A percentile compares a stretch with the other conserved stretches of the same genome.
Evolutionary conservation across 116 monocot genomes (phyloP).

Genomic region (Cymodocea nodosa): DNA sequence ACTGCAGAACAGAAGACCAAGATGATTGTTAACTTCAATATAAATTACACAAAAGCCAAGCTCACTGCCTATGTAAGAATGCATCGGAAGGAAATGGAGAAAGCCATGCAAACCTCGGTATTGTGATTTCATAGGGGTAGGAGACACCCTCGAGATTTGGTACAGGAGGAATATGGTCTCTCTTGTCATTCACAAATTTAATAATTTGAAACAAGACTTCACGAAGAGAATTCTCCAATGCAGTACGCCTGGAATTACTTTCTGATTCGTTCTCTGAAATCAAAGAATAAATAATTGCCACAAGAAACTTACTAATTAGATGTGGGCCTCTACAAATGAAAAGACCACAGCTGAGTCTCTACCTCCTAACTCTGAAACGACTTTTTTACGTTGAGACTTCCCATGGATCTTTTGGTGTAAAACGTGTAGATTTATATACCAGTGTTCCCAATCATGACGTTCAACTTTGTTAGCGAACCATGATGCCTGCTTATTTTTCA

Average conservation of each 20-base stretch:
- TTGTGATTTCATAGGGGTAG: slow-evolving; percentile 76
- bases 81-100: background rate
- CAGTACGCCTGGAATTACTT: slow-evolving; percentile 38
- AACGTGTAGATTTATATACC: slow-evolving; percentile 81
- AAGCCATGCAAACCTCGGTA: slow-evolving; percentile 47
- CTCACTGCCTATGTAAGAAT: too few relatives aligned
- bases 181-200: slow-evolving; percentile 93
- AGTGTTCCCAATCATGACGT: slow-evolving; percentile 86
- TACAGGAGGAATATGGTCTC: slow-evolving; percentile 75
- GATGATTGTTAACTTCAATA: too few relatives aligned
- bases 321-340: too few relatives aligned
- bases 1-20: slow-evolving; percentile 1
- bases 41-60: too few relatives aligned
- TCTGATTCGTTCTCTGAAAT: slow-evolving; percentile 29
- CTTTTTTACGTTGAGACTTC: slow-evolving; percentile 38
- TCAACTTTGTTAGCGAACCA: slow-evolving; percentile 94
- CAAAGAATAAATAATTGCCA: background rate
- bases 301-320: too few relatives aligned
- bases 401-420: slow-evolving; percentile 42
- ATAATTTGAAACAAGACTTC: slow-evolving; percentile 89
- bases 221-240: slow-evolving; percentile 58
- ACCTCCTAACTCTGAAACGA: slow-evolving; percentile 5
- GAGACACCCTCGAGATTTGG: slow-evolving; percentile 61
- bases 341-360: background rate
- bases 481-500: slow-evolving; percentile 71